A percentile compares a stretch with the other conserved stretches of the same genome.
phyloP scores from a whole-genome alignment of 768 basidiomycete genomes.

The Mycena filopes region DNA sequence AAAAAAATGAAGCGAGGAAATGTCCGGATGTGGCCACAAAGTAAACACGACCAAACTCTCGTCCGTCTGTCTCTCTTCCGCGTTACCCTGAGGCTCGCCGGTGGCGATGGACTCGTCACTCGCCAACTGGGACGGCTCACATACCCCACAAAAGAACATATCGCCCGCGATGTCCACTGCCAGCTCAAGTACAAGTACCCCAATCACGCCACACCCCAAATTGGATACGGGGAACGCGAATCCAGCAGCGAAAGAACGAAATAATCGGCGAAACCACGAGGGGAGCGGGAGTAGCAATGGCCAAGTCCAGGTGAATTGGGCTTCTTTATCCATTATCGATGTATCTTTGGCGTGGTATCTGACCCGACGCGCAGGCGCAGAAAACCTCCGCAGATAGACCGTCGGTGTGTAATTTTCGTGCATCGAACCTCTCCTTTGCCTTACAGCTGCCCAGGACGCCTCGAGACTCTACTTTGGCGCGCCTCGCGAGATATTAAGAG shows the following conservation, averaged over 20 bases:
- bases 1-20: background rate
- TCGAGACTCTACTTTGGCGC: constrained; percentile 11
- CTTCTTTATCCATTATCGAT: no score
- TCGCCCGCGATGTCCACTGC: background rate
- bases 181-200: background rate
- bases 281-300: no score
- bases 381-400: no score
- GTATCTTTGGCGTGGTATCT: no score
- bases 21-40: background rate
- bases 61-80: background rate
- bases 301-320: no score
- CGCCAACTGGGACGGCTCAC: constrained; percentile 26
- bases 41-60: constrained; percentile 7
- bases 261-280: no score
- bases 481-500: constrained; percentile 10
- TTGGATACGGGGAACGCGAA: no score
- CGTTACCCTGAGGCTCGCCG: background rate
- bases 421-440: background rate
- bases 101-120: constrained; percentile 22
- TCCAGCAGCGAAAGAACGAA: no score
- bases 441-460: background rate
- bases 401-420: background rate
- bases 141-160: background rate
- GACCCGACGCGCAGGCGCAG: no score
- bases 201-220: background rate